A percentile compares a stretch with the other conserved stretches of the same genome.
Evolutionary conservation across 345 rosid genomes (phyloP).

Genomic region (Salix brachista): DNA sequence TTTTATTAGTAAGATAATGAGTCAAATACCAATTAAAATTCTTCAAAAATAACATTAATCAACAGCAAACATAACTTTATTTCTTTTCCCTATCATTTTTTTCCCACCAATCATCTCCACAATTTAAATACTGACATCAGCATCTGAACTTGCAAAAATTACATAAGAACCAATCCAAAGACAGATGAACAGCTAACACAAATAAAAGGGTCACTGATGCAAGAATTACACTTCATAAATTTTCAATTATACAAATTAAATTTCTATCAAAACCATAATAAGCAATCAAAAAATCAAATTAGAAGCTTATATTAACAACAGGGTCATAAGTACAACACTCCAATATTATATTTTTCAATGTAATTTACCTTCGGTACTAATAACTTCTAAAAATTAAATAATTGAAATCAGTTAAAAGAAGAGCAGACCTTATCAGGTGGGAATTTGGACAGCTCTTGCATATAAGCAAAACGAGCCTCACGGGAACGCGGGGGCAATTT

Average conservation of each 20-base stretch:
- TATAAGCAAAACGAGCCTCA: slow-evolving; percentile 53
- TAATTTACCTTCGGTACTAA: background rate
- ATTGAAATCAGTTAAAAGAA: background rate
- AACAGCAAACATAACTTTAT: background rate
- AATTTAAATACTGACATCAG: background rate
- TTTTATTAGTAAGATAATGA: background rate
- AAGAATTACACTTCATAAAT: background rate
- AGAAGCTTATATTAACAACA: background rate
- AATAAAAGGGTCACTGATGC: background rate
- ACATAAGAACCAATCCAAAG: background rate
- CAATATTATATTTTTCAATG: background rate
- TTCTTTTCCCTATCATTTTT: no score
- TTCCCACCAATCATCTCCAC: background rate
- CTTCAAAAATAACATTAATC: background rate
- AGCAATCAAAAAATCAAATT: background rate
- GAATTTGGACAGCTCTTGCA: slow-evolving; percentile 64
- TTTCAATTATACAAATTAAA: no score
- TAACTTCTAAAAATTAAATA: background rate
- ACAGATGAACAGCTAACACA: background rate
- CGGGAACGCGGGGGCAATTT: slow-evolving; percentile 65
- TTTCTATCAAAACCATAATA: no score
- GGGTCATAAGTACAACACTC: background rate
- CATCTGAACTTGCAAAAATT: background rate
- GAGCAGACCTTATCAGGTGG: slow-evolving; percentile 78
- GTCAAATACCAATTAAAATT: background rate